phyloP scores from a whole-genome alignment of 139 green algal genomes.

The Limnomonas spitsbergensis region DNA sequence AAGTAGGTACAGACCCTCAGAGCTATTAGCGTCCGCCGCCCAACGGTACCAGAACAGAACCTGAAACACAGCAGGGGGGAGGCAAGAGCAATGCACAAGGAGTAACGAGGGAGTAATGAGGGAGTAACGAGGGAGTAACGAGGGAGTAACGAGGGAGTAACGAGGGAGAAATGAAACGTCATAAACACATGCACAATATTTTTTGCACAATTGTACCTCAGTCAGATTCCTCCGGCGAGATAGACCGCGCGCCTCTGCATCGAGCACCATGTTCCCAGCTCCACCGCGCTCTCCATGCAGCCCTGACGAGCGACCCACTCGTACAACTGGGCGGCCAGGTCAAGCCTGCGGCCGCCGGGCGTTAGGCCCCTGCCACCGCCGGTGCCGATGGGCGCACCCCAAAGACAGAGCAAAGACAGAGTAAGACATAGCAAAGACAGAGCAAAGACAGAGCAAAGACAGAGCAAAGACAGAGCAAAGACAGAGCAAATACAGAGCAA shows the following conservation, averaged over 20 bases:
- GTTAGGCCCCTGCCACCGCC: too few relatives aligned
- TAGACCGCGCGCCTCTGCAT: background rate
- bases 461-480: slow-evolving; percentile 20
- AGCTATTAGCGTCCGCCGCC: slow-evolving; percentile 10
- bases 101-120: too few relatives aligned
- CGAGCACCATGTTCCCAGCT: background rate
- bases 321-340: background rate
- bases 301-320: background rate
- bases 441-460: slow-evolving; percentile 39
- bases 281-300: background rate
- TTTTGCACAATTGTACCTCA: background rate
- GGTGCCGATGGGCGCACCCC: slow-evolving; percentile 29
- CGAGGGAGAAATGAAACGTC: background rate
- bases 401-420: too few relatives aligned
- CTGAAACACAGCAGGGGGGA: background rate
- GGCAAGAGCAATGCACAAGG: slow-evolving; percentile 2
- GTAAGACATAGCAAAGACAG: slow-evolving; percentile 30
- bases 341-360: background rate
- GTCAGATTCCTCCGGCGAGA: background rate
- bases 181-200: background rate
- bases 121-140: too few relatives aligned
- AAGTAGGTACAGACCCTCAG: slow-evolving; percentile 31
- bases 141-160: too few relatives aligned
- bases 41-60: slow-evolving; percentile 21
- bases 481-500: background rate